Conservation (phyloP, 2,329 filamentous ascomycete species). For the Blastomyces gilchristii region DNA sequence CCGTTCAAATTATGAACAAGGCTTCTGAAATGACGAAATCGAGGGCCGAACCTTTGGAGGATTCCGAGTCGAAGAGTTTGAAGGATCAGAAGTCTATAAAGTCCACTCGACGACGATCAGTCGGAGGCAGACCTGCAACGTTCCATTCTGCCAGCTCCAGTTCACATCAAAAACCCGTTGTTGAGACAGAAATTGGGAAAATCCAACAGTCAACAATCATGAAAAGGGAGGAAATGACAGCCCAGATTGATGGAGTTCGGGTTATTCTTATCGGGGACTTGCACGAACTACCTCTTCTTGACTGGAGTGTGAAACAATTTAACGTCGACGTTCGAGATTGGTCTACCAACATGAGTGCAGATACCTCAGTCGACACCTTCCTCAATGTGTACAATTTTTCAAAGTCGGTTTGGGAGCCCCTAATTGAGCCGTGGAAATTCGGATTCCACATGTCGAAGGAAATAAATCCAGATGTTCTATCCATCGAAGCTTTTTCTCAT, state of each 20-base stretch:
- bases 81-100: slow-evolving; percentile 24
- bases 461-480: slow-evolving; percentile 61
- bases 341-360: slow-evolving; percentile 76
- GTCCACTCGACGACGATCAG: slow-evolving; percentile 2
- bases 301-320: slow-evolving; percentile 87
- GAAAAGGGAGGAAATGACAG: slow-evolving; percentile 70
- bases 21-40: slow-evolving; percentile 71
- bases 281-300: slow-evolving; percentile 89
- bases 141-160: background rate
- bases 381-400: slow-evolving; percentile 98
- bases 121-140: background rate
- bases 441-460: slow-evolving; percentile 80
- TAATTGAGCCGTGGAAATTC: slow-evolving; percentile 94
- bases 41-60: slow-evolving; percentile 37
- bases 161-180: slow-evolving; percentile 10
- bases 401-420: slow-evolving; percentile 94
- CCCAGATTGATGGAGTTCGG: slow-evolving; percentile 76
- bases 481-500: slow-evolving; percentile 76
- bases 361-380: slow-evolving; percentile 85
- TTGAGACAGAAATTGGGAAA: background rate
- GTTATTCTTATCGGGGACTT: slow-evolving; percentile 90
- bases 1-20: slow-evolving; percentile 82
- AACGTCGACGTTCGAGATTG: slow-evolving; percentile 77
- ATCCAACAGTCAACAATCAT: slow-evolving; percentile 42
- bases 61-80: slow-evolving; percentile 46